Evolutionary conservation across 108 stramenopile genomes (phyloP).

Genomic region (Skeletonema costatum): DNA sequence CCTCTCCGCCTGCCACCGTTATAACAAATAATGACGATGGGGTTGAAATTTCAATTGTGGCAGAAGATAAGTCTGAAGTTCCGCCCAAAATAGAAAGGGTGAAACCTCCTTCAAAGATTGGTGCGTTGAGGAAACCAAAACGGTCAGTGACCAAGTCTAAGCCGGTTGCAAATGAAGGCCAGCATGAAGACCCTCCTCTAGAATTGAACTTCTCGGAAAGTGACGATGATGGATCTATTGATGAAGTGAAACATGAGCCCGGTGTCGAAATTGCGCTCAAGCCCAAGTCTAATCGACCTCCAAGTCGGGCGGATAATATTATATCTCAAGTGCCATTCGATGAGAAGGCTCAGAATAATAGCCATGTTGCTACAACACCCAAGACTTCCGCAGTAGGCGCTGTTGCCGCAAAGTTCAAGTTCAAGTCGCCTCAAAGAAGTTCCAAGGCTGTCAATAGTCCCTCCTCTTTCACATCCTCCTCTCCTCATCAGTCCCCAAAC

Average conservation of each 20-base stretch:
- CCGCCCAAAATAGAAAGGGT: constrained; percentile 1
- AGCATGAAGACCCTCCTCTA: background rate
- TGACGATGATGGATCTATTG: background rate
- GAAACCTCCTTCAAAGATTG: background rate
- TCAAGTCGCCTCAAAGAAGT: background rate
- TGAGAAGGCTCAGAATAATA: background rate
- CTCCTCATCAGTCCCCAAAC: background rate
- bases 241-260: background rate
- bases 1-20: background rate
- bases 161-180: background rate
- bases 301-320: background rate
- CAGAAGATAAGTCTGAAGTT: background rate
- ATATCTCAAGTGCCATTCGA: background rate
- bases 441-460: background rate
- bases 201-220: background rate
- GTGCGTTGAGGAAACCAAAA: background rate
- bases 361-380: background rate
- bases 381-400: background rate
- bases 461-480: background rate
- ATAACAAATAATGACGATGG: constrained; percentile 1
- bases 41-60: background rate
- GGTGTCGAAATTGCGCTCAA: background rate
- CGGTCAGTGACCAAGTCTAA: background rate
- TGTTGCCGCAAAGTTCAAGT: background rate
- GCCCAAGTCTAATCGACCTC: background rate